Conservation (phyloP, 2,329 filamentous ascomycete genomes). For the Cryphonectria radicalis region DNA sequence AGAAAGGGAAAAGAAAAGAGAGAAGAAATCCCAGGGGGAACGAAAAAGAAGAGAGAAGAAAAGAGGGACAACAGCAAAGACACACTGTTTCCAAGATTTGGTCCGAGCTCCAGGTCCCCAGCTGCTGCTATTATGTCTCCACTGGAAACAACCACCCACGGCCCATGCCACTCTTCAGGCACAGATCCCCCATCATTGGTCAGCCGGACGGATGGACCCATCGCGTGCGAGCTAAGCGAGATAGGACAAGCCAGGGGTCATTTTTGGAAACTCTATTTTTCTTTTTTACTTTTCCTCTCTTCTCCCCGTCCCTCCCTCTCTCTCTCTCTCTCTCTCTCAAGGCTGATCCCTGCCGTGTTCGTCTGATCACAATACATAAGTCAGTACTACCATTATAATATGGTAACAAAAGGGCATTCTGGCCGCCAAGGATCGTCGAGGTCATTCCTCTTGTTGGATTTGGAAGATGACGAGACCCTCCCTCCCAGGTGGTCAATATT, state of each 20-base stretch:
- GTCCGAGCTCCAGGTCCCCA: neutral
- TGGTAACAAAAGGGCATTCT: neutral
- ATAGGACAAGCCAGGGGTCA: constrained; percentile 12
- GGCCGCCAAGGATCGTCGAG: constrained; percentile 13
- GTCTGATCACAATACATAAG: constrained; percentile 6
- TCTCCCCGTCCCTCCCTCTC: neutral
- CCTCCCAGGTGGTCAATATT: neutral
- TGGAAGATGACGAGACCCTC: constrained; percentile 11
- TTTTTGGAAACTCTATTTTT: constrained; percentile 11
- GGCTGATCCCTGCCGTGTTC: constrained; percentile 19
- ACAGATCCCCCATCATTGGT: neutral
- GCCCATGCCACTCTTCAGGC: constrained; percentile 3
- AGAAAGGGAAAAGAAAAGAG: neutral
- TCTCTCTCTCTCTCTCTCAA: neutral
- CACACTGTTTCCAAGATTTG: neutral
- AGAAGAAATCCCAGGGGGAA: too few species aligned
- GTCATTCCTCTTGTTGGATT: constrained; percentile 7
- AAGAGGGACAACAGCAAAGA: neutral
- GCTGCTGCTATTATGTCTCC: neutral
- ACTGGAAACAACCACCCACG: neutral
- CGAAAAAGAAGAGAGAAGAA: too few species aligned
- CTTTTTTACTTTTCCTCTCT: neutral
- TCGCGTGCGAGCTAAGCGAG: constrained; percentile 12
- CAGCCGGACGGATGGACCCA: neutral
- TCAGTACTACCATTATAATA: neutral